phyloP scores from a whole-genome alignment of 768 basidiomycete genomes.

The Boletus rufocinnamomeus region DNA sequence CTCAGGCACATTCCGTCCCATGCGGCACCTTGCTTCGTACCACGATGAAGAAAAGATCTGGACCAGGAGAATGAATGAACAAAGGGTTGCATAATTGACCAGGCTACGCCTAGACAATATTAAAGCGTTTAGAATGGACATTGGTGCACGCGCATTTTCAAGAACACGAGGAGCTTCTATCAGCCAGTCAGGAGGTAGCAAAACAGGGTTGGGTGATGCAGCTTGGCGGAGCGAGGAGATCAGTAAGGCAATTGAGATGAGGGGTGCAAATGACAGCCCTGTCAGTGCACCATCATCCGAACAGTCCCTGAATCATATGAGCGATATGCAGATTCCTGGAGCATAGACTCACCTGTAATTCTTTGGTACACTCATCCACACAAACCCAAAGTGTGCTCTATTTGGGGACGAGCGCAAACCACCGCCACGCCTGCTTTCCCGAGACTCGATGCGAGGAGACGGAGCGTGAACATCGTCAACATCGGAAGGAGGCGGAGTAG shows the following conservation, averaged over 20 bases:
- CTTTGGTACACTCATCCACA: slow-evolving; percentile 91
- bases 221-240: slow-evolving; percentile 49
- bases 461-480: slow-evolving; percentile 26
- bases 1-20: slow-evolving; percentile 48
- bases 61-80: slow-evolving; percentile 74
- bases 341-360: slow-evolving; percentile 65
- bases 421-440: slow-evolving; percentile 45
- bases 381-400: slow-evolving; percentile 62
- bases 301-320: slow-evolving; percentile 56
- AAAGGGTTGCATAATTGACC: slow-evolving; percentile 78
- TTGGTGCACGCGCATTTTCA: slow-evolving; percentile 39
- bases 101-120: slow-evolving; percentile 72
- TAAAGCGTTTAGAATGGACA: slow-evolving; percentile 54
- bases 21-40: slow-evolving; percentile 58
- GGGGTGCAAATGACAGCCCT: slow-evolving; percentile 79
- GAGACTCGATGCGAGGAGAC: slow-evolving; percentile 50
- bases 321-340: background rate
- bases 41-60: slow-evolving; percentile 81
- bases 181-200: slow-evolving; percentile 66
- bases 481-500: slow-evolving; percentile 18
- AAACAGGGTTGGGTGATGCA: slow-evolving; percentile 29
- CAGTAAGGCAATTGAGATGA: slow-evolving; percentile 72
- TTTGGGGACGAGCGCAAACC: slow-evolving; percentile 30
- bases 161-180: slow-evolving; percentile 73
- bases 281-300: slow-evolving; percentile 85